Percentiles rank a stretch among this genome's conserved stretches.
phyloP scores from a whole-genome alignment of 2,329 filamentous ascomycete genomes.

The Aspergillus pseudoterreus region DNA sequence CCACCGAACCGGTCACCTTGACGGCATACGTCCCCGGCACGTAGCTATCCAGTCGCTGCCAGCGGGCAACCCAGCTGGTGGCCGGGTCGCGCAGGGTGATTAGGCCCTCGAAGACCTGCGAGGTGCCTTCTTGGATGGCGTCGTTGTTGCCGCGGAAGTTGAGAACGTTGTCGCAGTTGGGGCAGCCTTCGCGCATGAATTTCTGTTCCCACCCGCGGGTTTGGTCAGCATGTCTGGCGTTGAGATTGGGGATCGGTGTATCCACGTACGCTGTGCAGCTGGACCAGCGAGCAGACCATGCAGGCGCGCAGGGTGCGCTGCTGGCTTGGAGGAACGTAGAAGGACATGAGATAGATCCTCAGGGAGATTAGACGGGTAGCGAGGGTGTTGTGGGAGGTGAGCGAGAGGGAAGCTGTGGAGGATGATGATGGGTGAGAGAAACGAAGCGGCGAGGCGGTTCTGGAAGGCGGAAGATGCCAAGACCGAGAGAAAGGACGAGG shows the following conservation, averaged over 20 bases:
- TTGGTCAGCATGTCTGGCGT: neutral
- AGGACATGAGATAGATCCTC: slow-evolving; percentile 39
- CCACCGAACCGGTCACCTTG: slow-evolving; percentile 79
- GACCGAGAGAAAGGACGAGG: neutral
- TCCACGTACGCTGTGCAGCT: slow-evolving; percentile 66
- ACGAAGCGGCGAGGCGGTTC: neutral
- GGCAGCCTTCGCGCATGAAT: slow-evolving; percentile 84
- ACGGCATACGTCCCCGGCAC: slow-evolving; percentile 88
- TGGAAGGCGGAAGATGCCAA: neutral
- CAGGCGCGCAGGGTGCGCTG: slow-evolving; percentile 88
- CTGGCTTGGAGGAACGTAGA: slow-evolving; percentile 70
- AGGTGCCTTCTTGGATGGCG: slow-evolving; percentile 86
- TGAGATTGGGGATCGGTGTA: neutral
- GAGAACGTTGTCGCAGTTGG: slow-evolving; percentile 93
- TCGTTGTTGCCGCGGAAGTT: slow-evolving; percentile 76
- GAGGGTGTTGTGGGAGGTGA: neutral
- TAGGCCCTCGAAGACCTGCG: slow-evolving; percentile 90
- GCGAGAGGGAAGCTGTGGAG: neutral
- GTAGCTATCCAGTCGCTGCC: slow-evolving; percentile 87
- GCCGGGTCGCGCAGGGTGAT: slow-evolving; percentile 80
- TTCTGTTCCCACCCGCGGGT: slow-evolving; percentile 50
- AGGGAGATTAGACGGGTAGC: neutral
- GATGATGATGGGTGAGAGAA: neutral
- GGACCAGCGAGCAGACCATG: slow-evolving; percentile 97
- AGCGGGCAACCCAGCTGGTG: slow-evolving; percentile 91